phyloP scores from a whole-genome alignment of 805 yeast genomes.

The Torulaspora delbrueckii region DNA sequence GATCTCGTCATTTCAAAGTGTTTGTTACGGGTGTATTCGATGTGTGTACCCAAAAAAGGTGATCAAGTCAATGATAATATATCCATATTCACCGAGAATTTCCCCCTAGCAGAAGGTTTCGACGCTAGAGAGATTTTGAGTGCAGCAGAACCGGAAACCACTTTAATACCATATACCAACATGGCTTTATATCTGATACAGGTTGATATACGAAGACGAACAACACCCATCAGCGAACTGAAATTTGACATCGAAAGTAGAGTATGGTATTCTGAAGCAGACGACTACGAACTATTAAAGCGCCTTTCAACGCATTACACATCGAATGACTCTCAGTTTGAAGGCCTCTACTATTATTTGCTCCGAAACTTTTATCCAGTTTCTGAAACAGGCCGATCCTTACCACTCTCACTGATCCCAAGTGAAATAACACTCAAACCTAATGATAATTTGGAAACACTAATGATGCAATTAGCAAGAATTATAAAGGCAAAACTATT shows the following conservation, averaged over 20 bases:
- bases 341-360: background rate
- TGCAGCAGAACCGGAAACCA: background rate
- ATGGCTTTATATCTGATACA: constrained; percentile 20
- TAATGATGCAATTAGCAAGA: background rate
- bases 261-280: constrained; percentile 13
- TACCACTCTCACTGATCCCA: background rate
- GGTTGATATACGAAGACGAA: constrained; percentile 25
- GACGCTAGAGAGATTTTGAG: background rate
- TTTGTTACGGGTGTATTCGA: constrained; percentile 23
- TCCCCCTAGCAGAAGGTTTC: constrained; percentile 23
- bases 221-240: constrained; percentile 2
- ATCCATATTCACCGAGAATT: constrained; percentile 13
- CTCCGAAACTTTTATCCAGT: background rate
- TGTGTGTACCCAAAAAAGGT: constrained; percentile 9
- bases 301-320: background rate
- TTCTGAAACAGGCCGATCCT: background rate
- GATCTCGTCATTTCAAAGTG: constrained; percentile 17
- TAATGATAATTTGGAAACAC: background rate
- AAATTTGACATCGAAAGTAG: constrained; percentile 6
- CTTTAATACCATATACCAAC: constrained; percentile 11
- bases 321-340: background rate
- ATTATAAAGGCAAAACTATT: background rate
- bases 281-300: constrained; percentile 1
- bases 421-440: background rate
- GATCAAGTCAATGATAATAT: constrained; percentile 4